Evolutionary conservation across 2,329 filamentous ascomycete genomes (phyloP).

Genomic region (Fusarium irregulare): DNA sequence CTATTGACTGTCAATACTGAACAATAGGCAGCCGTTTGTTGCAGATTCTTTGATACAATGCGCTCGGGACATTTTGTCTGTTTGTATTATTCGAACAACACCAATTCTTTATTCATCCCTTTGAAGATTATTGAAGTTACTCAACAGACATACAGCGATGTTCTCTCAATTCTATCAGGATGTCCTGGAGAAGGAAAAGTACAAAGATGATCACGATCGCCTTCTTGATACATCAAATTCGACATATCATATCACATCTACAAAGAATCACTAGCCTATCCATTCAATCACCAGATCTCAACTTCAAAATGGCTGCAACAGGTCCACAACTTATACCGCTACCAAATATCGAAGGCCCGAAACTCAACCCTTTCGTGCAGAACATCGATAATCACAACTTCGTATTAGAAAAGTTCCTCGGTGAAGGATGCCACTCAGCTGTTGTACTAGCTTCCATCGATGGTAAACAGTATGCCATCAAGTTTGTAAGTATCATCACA

Average conservation of each 20-base stretch:
- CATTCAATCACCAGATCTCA: neutral
- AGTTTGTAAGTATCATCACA: neutral
- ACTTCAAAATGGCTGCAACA: neutral
- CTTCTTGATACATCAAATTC: neutral
- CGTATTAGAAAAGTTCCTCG: neutral
- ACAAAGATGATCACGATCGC: neutral
- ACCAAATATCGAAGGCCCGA: constrained; percentile 2
- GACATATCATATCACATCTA: neutral
- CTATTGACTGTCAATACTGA: neutral
- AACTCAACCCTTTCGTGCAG: constrained; percentile 14
- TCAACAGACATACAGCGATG: neutral
- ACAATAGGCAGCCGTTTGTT: neutral
- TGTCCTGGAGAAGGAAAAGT: neutral
- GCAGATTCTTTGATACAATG: no score
- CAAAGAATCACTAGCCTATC: neutral
- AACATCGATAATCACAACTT: constrained; percentile 5
- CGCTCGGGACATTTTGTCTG: neutral
- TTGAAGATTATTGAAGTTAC: neutral
- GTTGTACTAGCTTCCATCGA: constrained; percentile 6
- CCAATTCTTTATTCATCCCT: neutral
- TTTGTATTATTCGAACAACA: neutral
- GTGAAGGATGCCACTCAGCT: neutral
- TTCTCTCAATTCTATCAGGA: neutral
- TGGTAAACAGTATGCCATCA: neutral
- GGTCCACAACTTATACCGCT: constrained; percentile 3